phyloP scores from a whole-genome alignment of 148 eudicot species.

The Polygonum maritimum region DNA sequence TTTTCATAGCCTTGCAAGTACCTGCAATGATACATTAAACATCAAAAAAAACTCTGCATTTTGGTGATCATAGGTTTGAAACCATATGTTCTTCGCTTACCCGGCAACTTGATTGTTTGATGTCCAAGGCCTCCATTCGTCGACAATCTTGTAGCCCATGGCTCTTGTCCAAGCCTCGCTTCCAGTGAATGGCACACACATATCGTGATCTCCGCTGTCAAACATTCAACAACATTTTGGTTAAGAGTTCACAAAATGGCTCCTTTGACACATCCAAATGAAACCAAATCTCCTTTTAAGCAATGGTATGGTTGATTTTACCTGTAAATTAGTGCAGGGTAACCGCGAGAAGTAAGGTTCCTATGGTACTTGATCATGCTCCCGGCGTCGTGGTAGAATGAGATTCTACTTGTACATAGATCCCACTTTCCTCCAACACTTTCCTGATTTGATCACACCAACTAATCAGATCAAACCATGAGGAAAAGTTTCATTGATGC shows the following conservation, averaged over 20 bases:
- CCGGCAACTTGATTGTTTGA: conserved; percentile 71
- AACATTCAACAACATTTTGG: neutral
- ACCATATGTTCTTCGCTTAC: conserved; percentile 24
- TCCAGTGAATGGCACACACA: conserved; percentile 96
- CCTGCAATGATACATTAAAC: conserved; percentile 28
- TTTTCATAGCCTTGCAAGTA: conserved; percentile 72
- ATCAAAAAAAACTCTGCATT: neutral
- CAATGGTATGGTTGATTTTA: neutral
- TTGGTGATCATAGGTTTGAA: no score
- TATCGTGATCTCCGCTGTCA: conserved; percentile 93
- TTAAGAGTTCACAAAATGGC: no score
- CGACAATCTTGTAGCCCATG: conserved; percentile 67
- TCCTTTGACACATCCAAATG: no score
- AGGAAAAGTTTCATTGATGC: neutral
- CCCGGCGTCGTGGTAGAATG: conserved; percentile 66
- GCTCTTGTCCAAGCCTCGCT: conserved; percentile 92
- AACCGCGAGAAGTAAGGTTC: conserved; percentile 76
- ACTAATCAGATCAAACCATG: neutral
- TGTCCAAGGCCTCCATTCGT: conserved; percentile 86
- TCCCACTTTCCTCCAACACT: conserved; percentile 65
- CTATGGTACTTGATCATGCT: conserved; percentile 94
- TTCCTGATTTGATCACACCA: conserved; percentile 27
- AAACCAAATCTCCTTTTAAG: neutral
- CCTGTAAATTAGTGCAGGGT: conserved; percentile 85
- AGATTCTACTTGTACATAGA: conserved; percentile 52